Evolutionary conservation across 305 asterid genomes (phyloP), one percentile per base, ranked within the genome.

Genomic region (Fraxinus sp.): DNA sequence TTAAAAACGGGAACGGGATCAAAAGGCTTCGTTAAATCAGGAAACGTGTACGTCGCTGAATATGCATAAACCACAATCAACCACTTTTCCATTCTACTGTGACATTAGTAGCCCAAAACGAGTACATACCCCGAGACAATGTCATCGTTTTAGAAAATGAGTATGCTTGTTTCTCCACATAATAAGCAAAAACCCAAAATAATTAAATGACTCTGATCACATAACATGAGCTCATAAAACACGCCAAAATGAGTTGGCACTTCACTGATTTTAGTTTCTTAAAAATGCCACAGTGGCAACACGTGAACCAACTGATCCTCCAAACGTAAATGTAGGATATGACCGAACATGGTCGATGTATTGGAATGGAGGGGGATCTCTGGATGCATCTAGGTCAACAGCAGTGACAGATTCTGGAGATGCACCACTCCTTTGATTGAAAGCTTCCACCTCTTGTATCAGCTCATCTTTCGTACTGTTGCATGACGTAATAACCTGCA

Each of bases 221-320:
- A 16, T 16, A 52, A 52, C 62, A 52, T 4, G 62, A 52, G 62
- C 22, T 52, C 62, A 52, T 6, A 41, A 84, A 59, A 70, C 41
- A 70, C 2, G 43, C 35, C 73, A 14, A 28, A 70, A 70, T 32
- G 9, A 13, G 39, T 10, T 11, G 7, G 75, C 24, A 52, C 64
- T 16, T 52, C 64, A 52, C 64, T n/a, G 41, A 32, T 70, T 80
- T 93, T 89, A 93, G 90, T 84, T 91, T 87, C 97, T 91, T 62
- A 86, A 91, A 89, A 96, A 96, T 20, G 97, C 98, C 76, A 95
- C 98, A 0, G 99, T 94, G 59, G 99, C 99, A 43, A 95, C 99
- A 14, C 98, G 96, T 5, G 99, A 92, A 24, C 99, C 99, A 68
- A 90, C 97, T 7, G 96, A 89, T 68, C 99, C 99, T 83, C 98